phyloP scores from a whole-genome alignment of 139 green algal genomes.

The Chlamydomonas sp. region DNA sequence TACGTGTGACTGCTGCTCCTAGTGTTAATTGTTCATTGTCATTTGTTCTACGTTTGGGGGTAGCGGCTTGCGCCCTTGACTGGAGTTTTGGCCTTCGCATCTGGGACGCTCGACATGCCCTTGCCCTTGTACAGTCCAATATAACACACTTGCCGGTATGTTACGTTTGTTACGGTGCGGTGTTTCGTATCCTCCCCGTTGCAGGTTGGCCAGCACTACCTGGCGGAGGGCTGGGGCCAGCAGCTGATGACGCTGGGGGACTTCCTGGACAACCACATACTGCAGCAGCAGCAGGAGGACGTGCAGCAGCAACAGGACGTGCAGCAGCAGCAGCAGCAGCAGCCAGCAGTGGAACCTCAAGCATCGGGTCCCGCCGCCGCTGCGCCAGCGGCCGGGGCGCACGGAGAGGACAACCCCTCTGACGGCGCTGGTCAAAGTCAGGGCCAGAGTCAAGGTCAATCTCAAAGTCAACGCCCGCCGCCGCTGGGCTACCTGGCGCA shows the following conservation, averaged over 20 bases:
- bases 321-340: conserved; percentile 12
- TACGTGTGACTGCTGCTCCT: too few species aligned
- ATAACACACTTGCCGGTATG: too few species aligned
- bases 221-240: conserved; percentile 85
- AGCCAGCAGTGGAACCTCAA: background rate
- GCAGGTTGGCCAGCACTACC: conserved; percentile 82
- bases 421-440: too few species aligned
- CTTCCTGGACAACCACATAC: conserved; percentile 75
- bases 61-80: too few species aligned
- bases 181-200: too few species aligned
- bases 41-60: too few species aligned
- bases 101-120: too few species aligned
- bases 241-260: conserved; percentile 83
- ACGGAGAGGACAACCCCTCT: background rate
- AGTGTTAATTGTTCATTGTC: too few species aligned
- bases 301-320: background rate
- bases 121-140: too few species aligned
- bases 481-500: conserved; percentile 88
- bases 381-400: background rate
- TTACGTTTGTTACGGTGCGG: too few species aligned
- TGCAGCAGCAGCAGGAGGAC: background rate
- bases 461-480: background rate
- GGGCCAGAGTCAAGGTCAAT: background rate
- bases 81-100: too few species aligned
- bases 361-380: background rate